phyloP scores from a whole-genome alignment of 305 asterid species.

The Solanum hybrid region DNA sequence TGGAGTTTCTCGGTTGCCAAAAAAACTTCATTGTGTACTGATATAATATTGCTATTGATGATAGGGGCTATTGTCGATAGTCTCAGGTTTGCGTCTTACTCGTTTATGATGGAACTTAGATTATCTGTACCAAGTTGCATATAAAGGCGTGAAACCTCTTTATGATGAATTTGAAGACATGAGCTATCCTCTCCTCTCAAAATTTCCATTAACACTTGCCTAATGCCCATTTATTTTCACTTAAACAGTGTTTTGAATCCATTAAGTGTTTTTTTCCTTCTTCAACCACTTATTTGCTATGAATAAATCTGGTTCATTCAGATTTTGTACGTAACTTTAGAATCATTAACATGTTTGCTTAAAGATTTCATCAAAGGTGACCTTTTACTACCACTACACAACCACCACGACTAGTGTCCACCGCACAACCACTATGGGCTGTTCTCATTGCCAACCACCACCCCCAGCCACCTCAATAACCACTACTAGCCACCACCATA shows the following conservation, averaged over 20 bases:
- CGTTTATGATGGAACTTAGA: neutral
- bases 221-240: neutral
- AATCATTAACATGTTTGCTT: neutral
- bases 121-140: neutral
- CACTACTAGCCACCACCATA: neutral
- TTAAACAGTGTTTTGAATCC: neutral
- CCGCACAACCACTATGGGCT: neutral
- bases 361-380: neutral
- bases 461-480: neutral
- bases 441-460: neutral
- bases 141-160: neutral
- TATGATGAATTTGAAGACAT: neutral
- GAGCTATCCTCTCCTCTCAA: neutral
- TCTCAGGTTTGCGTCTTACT: neutral
- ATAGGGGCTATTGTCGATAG: neutral
- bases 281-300: neutral
- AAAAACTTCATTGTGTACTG: neutral
- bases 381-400: neutral
- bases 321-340: neutral
- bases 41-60: neutral
- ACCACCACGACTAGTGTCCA: neutral
- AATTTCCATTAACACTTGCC: neutral
- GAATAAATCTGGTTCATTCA: neutral
- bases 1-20: neutral
- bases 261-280: neutral